These are phyloP conservation scores for Cardamine resedifolia DNA, from an alignment of 345 rosid genomes.

Conservation along the genomic window DNA sequence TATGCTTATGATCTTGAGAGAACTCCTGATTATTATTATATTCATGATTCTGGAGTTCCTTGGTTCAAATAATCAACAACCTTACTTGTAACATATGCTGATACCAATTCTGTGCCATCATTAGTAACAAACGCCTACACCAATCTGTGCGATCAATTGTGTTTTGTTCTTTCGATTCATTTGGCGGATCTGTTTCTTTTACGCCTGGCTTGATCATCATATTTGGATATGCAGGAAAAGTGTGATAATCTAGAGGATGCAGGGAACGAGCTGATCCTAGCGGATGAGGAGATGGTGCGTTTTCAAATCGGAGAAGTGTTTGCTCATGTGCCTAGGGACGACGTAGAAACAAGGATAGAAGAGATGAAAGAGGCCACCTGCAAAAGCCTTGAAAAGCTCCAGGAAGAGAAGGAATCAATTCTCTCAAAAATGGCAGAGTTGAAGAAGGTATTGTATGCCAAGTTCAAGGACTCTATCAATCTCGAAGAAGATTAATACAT, in stretches of 20 bases:
- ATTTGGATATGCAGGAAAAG: slow-evolving; percentile 52
- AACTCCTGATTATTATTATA: background rate
- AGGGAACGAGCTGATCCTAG: slow-evolving; percentile 82
- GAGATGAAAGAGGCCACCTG: slow-evolving; percentile 65
- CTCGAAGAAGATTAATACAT: slow-evolving; percentile 74
- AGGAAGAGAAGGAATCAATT: slow-evolving; percentile 69
- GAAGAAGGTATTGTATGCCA: slow-evolving; percentile 84
- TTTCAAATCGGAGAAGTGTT: slow-evolving; percentile 93
- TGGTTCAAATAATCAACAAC: too few relatives aligned
- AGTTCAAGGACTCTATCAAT: slow-evolving; percentile 89
- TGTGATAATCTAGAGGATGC: slow-evolving; percentile 93
- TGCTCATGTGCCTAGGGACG: slow-evolving; percentile 80
- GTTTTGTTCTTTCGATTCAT: background rate
- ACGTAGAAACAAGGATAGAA: slow-evolving; percentile 84
- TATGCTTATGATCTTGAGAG: background rate
- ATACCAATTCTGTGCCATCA: background rate
- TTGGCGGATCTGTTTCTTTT: background rate
- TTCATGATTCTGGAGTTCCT: background rate
- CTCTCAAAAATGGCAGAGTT: slow-evolving; percentile 68
- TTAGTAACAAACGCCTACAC: background rate
- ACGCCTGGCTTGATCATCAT: background rate
- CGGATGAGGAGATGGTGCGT: slow-evolving; percentile 83
- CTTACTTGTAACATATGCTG: background rate
- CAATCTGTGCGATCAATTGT: too few relatives aligned
- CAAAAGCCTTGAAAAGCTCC: slow-evolving; percentile 65